phyloP scores from a whole-genome alignment of 1,284 basidiomycete species.

The Ustilago cynodontis region DNA sequence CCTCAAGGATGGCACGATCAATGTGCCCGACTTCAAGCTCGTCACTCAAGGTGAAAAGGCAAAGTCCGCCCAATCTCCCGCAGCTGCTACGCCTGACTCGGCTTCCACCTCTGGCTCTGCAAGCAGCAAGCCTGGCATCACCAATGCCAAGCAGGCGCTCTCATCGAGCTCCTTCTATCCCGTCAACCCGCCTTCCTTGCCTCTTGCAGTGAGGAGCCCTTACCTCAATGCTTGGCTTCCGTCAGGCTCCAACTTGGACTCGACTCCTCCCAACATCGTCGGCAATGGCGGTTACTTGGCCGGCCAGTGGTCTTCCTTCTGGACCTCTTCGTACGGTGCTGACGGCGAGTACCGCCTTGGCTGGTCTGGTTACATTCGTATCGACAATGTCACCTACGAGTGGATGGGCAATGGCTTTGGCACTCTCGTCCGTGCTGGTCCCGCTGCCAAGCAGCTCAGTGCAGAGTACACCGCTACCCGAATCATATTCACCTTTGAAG shows the following conservation, averaged over 20 bases:
- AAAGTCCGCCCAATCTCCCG: neutral
- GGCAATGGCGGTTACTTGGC: slow-evolving; percentile 65
- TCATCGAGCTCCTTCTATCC: slow-evolving; percentile 58
- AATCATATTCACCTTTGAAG: slow-evolving; percentile 65
- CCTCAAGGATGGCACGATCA: slow-evolving; percentile 38
- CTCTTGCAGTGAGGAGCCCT: slow-evolving; percentile 60
- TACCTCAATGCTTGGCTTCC: slow-evolving; percentile 65
- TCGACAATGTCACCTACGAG: slow-evolving; percentile 62
- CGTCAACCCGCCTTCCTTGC: slow-evolving; percentile 64
- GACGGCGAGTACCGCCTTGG: slow-evolving; percentile 64
- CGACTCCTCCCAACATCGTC: slow-evolving; percentile 60
- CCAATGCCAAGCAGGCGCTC: slow-evolving; percentile 36
- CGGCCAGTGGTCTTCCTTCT: slow-evolving; percentile 61
- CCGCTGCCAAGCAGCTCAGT: slow-evolving; percentile 59
- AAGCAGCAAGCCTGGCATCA: slow-evolving; percentile 37
- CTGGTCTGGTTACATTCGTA: slow-evolving; percentile 61
- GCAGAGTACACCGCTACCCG: slow-evolving; percentile 65
- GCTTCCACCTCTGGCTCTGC: slow-evolving; percentile 21
- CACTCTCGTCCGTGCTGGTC: slow-evolving; percentile 54
- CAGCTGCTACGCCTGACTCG: slow-evolving; percentile 16
- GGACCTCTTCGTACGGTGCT: slow-evolving; percentile 65
- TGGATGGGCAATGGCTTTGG: slow-evolving; percentile 67
- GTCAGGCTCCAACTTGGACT: slow-evolving; percentile 45
- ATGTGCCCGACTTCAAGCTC: slow-evolving; percentile 33
- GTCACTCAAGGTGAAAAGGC: slow-evolving; percentile 34